A percentile compares a stretch with the other conserved stretches of the same genome.
Conservation (phyloP, 257 asterid genomes). For the Verbena officinalis region DNA sequence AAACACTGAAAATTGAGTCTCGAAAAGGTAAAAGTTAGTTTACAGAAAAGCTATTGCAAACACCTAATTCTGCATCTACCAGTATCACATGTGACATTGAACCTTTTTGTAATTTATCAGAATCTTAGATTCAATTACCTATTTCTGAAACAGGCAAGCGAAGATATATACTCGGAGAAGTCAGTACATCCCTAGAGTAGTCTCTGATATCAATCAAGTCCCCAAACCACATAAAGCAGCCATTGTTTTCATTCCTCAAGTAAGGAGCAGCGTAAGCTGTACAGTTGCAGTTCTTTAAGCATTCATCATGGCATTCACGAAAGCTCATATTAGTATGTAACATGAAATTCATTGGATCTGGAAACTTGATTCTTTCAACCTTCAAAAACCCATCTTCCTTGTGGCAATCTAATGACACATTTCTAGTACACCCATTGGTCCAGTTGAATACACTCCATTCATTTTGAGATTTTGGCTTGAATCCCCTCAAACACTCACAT, state of each 20-base stretch:
- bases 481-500: conserved; percentile 46
- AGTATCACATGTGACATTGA: neutral
- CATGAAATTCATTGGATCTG: conserved; percentile 11
- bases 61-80: neutral
- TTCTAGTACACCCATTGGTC: conserved; percentile 39
- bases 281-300: conserved; percentile 30
- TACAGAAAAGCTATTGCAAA: too few species aligned
- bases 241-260: neutral
- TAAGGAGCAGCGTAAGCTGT: conserved; percentile 24
- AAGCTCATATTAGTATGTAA: neutral
- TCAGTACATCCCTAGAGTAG: neutral
- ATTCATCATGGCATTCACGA: conserved; percentile 19
- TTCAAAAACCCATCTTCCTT: conserved; percentile 28
- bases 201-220: conserved; percentile 21
- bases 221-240: conserved; percentile 32
- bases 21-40: too few species aligned
- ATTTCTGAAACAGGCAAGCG: conserved; percentile 22
- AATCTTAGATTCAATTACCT: neutral
- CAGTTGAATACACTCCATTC: conserved; percentile 35
- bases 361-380: conserved; percentile 19
- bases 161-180: conserved; percentile 12
- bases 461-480: conserved; percentile 36
- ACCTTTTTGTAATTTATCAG: neutral
- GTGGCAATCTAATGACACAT: conserved; percentile 8
- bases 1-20: too few species aligned